Conservation (phyloP, 371 early-diverging fungal genomes). For the Blakeslea trispora region DNA sequence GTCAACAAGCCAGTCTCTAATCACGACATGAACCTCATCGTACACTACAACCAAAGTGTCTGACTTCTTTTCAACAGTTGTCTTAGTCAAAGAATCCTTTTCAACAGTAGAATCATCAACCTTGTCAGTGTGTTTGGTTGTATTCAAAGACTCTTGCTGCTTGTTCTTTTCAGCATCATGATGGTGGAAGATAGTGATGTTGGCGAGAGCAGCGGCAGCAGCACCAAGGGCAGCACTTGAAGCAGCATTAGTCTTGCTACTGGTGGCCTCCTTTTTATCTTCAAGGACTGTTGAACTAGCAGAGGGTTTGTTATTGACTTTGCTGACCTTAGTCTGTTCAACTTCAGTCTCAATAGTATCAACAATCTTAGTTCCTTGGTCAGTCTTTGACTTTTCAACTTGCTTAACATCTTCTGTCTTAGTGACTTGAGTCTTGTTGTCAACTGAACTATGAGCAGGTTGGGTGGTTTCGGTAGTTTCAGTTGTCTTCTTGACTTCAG, state of each 20-base stretch:
- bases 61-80: constrained; percentile 18
- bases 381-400: constrained; percentile 6
- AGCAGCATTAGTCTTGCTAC: constrained; percentile 3
- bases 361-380: constrained; percentile 12
- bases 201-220: constrained; percentile 26
- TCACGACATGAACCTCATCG: constrained; percentile 16
- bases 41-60: constrained; percentile 22
- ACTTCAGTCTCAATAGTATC: constrained; percentile 15
- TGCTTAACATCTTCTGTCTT: constrained; percentile 8
- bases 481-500: constrained; percentile 8
- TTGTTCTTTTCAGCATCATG: constrained; percentile 18
- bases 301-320: constrained; percentile 11
- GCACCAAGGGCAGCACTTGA: constrained; percentile 22
- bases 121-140: constrained; percentile 1
- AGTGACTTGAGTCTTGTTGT: constrained; percentile 8
- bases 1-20: constrained; percentile 23
- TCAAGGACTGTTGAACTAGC: background rate
- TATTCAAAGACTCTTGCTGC: constrained; percentile 1
- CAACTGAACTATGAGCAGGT: constrained; percentile 1
- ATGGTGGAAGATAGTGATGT: constrained; percentile 22
- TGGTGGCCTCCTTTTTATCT: background rate
- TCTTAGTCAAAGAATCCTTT: background rate
- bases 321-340: constrained; percentile 17
- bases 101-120: constrained; percentile 3
- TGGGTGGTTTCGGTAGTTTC: background rate